Base-by-base conservation (phyloP, 2,329 filamentous ascomycete genomes). In the Monosporascus sp. region DNA sequence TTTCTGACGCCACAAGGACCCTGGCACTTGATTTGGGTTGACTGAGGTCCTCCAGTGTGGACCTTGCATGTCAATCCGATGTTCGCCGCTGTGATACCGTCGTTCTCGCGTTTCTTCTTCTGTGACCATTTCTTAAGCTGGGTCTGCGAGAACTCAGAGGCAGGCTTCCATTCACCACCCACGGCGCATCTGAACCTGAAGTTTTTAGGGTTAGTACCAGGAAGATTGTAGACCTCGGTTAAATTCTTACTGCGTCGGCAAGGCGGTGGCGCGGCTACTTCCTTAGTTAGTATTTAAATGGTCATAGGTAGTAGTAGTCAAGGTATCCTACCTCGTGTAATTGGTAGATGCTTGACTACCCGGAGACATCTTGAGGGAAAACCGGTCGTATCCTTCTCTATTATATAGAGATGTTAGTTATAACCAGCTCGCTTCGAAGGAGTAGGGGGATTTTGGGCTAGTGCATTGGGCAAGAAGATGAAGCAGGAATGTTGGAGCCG, bases 1-100 rank as follows among this genome's bases (percentile, higher is more conserved):
- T 64, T 65, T 52, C 53, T 57, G 5, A 53, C 52, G 37, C 54
- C 56, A 49, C 72, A 74, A 14, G 69, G 69, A 0, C 71, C 71
- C 7, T 65, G 48, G 54, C 66, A 69, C 31, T 58, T 56, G 20
- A 65, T 52, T 37, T 60, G 53, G 1, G 38, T 52, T 7, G 49
- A 43, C 0, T 38, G 48, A 24, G 62, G 54, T 4, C 54, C 51
- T 7, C 52, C 51, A 0, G 55, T 58, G 45, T 72, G 69, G 1
- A 51, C 47, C 6, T 61, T 55, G 58, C 70, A 72, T 3, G 62
- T 55, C 22, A 71, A 58, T 0, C 58, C 57, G 6, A 67, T 60
- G 6, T 60, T 58, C 25, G 43, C 50, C 0, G 64, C 56, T 0
- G 57, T 63, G 14, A 58, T 53, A 2, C 46, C 52, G 6, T 57